Conservation (phyloP, 2,329 filamentous ascomycete species). For the Elsinoe necatrix region DNA sequence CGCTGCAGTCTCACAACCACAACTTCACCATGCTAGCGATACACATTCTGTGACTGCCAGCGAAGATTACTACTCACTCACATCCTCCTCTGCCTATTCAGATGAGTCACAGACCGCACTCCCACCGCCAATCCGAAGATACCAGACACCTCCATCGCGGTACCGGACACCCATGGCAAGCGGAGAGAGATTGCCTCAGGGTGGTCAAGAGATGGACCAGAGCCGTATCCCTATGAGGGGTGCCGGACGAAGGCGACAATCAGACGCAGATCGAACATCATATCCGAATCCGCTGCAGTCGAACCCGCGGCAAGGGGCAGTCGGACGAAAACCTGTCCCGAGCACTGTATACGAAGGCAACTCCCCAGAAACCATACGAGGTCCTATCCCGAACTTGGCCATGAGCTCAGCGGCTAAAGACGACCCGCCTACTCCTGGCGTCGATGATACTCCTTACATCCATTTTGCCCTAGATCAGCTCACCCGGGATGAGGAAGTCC, state of each 20-base stretch:
- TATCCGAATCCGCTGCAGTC: slow-evolving; percentile 17
- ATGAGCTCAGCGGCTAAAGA: slow-evolving; percentile 27
- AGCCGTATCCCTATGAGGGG: slow-evolving; percentile 28
- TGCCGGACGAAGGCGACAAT: slow-evolving; percentile 24
- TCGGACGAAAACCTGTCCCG: slow-evolving; percentile 30
- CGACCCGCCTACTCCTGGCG: slow-evolving; percentile 57
- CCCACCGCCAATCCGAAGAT: slow-evolving; percentile 23
- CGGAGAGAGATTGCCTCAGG: slow-evolving; percentile 21
- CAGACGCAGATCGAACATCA: slow-evolving; percentile 11
- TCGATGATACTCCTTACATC: slow-evolving; percentile 81
- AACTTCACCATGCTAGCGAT: slow-evolving; percentile 34
- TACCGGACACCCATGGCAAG: slow-evolving; percentile 30
- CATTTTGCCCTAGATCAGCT: slow-evolving; percentile 83
- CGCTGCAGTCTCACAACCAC: slow-evolving; percentile 32
- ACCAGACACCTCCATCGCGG: slow-evolving; percentile 28
- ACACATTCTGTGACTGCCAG: slow-evolving; percentile 42
- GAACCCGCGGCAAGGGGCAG: slow-evolving; percentile 13
- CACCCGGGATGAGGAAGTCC: slow-evolving; percentile 61
- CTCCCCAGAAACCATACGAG: slow-evolving; percentile 15
- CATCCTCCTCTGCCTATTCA: slow-evolving; percentile 29
- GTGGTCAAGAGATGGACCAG: slow-evolving; percentile 20
- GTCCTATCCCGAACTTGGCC: slow-evolving; percentile 1
- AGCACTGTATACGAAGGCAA: slow-evolving; percentile 23
- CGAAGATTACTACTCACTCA: slow-evolving; percentile 44
- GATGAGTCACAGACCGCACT: slow-evolving; percentile 25